phyloP scores from a whole-genome alignment of 2,329 filamentous ascomycete species.

The Penicillium brasilianum region DNA sequence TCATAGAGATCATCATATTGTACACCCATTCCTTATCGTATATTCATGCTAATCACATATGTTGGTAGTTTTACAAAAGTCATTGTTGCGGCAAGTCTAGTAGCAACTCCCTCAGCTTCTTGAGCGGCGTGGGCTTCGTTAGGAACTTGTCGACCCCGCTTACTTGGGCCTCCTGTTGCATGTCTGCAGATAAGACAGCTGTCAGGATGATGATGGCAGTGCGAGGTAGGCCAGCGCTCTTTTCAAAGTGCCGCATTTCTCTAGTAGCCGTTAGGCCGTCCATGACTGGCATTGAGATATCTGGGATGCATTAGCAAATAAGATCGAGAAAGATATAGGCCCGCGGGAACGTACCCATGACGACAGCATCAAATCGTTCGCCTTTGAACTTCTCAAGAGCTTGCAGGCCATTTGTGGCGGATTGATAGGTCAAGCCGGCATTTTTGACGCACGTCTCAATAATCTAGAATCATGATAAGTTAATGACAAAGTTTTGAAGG shows the following conservation, averaged over 20 bases:
- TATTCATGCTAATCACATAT: not conserved
- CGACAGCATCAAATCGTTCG: conserved; percentile 22
- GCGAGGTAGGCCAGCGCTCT: conserved; percentile 5
- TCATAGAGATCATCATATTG: not conserved
- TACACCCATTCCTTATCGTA: not conserved
- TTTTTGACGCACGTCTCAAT: conserved; percentile 24
- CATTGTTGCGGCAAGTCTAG: conserved; percentile 9
- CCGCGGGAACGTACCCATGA: conserved; percentile 27
- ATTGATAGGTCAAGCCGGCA: conserved; percentile 20
- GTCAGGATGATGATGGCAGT: conserved; percentile 35
- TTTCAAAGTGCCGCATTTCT: conserved; percentile 35
- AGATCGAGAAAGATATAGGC: not conserved
- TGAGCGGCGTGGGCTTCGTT: conserved; percentile 37
- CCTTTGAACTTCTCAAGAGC: conserved; percentile 26
- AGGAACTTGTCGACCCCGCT: conserved; percentile 37
- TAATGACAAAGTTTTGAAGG: not conserved
- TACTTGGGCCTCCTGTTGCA: conserved; percentile 33
- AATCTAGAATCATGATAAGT: conserved; percentile 12
- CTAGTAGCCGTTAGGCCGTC: conserved; percentile 38
- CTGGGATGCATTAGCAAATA: conserved; percentile 18
- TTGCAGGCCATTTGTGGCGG: conserved; percentile 25
- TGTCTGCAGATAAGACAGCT: conserved; percentile 33
- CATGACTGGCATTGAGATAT: conserved; percentile 45
- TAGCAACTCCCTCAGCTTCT: conserved; percentile 23
- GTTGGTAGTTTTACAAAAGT: not conserved